phyloP scores from a whole-genome alignment of 2,329 filamentous ascomycete genomes.

The Neofusicoccum laricinum region DNA sequence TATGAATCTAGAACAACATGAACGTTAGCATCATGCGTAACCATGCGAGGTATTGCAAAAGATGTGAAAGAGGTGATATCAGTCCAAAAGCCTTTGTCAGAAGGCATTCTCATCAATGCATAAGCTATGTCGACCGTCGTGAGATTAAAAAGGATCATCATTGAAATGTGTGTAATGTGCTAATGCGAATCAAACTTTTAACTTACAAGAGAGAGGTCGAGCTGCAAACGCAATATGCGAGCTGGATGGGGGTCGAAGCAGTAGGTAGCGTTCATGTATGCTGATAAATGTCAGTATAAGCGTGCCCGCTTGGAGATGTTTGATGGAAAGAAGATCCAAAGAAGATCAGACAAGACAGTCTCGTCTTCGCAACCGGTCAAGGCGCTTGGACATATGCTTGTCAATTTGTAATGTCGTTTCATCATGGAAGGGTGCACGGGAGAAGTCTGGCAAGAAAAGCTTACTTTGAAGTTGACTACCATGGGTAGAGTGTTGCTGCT shows the following conservation, averaged over 20 bases:
- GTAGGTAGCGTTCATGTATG: conserved; percentile 14
- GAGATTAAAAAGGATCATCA: conserved; percentile 68
- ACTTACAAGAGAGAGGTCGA: background rate
- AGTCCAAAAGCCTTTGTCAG: conserved; percentile 61
- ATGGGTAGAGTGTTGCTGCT: background rate
- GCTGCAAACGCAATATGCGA: background rate
- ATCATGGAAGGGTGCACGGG: conserved; percentile 56
- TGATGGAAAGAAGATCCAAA: background rate
- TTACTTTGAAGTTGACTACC: background rate
- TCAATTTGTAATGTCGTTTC: conserved; percentile 76
- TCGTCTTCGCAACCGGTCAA: conserved; percentile 44
- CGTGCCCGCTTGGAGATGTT: background rate
- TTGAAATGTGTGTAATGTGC: conserved; percentile 36
- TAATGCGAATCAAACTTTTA: background rate
- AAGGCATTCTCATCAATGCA: conserved; percentile 76
- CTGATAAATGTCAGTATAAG: conserved; percentile 5
- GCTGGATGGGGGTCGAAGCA: background rate
- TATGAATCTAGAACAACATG: background rate
- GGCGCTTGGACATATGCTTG: conserved; percentile 97
- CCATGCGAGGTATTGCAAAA: background rate
- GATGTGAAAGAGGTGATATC: background rate
- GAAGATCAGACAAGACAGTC: conserved; percentile 35
- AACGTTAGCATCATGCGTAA: background rate
- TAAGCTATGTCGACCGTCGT: conserved; percentile 84
- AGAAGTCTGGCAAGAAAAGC: background rate